Percentiles rank a stretch among this genome's conserved stretches.
Evolutionary conservation across 495 filamentous ascomycete species (phyloP).

Genomic region (Penicillium salamii): DNA sequence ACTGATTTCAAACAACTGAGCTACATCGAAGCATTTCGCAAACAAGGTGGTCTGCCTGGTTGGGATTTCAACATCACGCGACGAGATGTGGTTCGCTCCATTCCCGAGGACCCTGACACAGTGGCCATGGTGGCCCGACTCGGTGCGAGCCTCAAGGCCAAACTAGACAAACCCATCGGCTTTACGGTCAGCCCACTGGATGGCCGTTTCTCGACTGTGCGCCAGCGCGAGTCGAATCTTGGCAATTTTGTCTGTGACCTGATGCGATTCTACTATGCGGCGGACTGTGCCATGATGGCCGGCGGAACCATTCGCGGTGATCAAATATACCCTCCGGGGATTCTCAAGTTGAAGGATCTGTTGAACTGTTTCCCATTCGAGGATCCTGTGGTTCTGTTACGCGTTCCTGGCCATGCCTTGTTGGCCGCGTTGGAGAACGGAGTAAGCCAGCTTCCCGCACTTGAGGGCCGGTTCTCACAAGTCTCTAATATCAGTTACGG

Average conservation of each 20-base stretch:
- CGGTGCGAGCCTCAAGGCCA: conserved; percentile 66
- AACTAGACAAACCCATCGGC: conserved; percentile 78
- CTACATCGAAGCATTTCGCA: conserved; percentile 73
- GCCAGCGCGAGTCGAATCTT: conserved; percentile 72
- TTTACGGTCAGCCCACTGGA: conserved; percentile 78
- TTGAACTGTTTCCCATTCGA: conserved; percentile 86
- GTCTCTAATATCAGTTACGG: conserved; percentile 75
- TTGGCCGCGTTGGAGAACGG: conserved; percentile 78
- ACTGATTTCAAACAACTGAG: conserved; percentile 89
- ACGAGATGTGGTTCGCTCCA: conserved; percentile 64
- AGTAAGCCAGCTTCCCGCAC: conserved; percentile 72
- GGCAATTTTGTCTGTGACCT: conserved; percentile 90
- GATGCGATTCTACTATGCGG: conserved; percentile 75
- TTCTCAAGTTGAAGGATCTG: conserved; percentile 73
- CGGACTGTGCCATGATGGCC: conserved; percentile 82
- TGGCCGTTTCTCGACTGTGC: conserved; percentile 78
- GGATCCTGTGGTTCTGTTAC: conserved; percentile 79
- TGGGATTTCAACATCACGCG: conserved; percentile 81
- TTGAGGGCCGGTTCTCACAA: conserved; percentile 74
- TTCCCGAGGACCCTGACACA: conserved; percentile 58
- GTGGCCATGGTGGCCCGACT: conserved; percentile 60
- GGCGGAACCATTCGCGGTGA: conserved; percentile 88
- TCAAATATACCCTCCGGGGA: conserved; percentile 79
- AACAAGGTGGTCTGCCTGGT: conserved; percentile 29
- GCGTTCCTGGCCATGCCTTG: conserved; percentile 62